Percentiles rank a stretch among this genome's conserved stretches.
phyloP scores from a whole-genome alignment of 2,329 filamentous ascomycete genomes.

The Sclerotiophoma versabilis region DNA sequence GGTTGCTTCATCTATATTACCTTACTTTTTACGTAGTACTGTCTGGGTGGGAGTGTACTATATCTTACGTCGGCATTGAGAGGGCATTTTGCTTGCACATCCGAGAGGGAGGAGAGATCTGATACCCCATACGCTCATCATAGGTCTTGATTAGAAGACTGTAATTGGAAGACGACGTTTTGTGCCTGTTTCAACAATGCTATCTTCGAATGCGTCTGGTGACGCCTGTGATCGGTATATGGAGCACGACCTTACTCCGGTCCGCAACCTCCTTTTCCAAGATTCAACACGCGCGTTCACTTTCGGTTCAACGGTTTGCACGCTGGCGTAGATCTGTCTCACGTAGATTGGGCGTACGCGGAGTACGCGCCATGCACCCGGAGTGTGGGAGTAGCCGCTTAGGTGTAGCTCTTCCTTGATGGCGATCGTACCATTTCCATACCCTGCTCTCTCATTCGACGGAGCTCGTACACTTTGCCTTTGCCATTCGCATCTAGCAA shows the following conservation, averaged over 20 bases:
- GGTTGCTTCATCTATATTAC: slow-evolving; percentile 5
- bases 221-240: no score
- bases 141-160: slow-evolving; percentile 1
- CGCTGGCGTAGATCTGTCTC: background rate
- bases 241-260: no score
- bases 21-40: background rate
- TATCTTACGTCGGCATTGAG: slow-evolving; percentile 10
- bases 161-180: slow-evolving; percentile 3
- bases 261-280: background rate
- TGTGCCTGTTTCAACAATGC: background rate
- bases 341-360: slow-evolving; percentile 5
- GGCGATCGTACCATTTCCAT: background rate
- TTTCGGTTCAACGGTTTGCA: background rate
- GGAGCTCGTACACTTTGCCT: background rate
- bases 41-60: slow-evolving; percentile 4
- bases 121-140: slow-evolving; percentile 36
- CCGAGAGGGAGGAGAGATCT: slow-evolving; percentile 32
- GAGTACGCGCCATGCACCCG: background rate
- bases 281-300: background rate
- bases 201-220: background rate
- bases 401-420: background rate
- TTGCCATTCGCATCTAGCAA: background rate
- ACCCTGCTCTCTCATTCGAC: background rate
- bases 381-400: slow-evolving; percentile 5
- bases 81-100: slow-evolving; percentile 13